Conservation (phyloP, 2,329 filamentous ascomycete genomes). For the Hirsutella rhossiliensis region DNA sequence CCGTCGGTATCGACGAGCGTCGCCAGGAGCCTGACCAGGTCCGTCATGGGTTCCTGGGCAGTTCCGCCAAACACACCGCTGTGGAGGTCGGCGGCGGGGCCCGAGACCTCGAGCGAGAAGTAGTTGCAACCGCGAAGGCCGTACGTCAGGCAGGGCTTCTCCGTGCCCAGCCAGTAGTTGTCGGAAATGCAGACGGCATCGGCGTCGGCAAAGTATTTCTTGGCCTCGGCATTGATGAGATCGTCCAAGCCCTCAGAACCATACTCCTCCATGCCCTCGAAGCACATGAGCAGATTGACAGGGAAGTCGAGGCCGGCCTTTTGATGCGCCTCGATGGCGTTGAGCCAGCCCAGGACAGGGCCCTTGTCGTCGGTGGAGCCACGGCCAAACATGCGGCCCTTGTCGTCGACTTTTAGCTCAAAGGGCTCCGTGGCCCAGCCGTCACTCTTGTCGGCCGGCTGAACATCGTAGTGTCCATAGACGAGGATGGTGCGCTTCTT, state of each 20-base stretch:
- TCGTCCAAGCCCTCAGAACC: constrained; percentile 94
- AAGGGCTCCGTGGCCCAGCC: constrained; percentile 96
- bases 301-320: constrained; percentile 90
- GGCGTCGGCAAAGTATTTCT: constrained; percentile 88
- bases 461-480: constrained; percentile 98
- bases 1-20: constrained; percentile 81
- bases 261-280: constrained; percentile 99
- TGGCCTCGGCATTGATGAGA: constrained; percentile 81
- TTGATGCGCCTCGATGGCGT: constrained; percentile 95
- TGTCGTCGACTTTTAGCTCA: constrained; percentile 72
- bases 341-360: constrained; percentile 92
- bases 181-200: constrained; percentile 98
- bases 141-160: constrained; percentile 97
- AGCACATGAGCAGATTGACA: constrained; percentile 98
- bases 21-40: constrained; percentile 71
- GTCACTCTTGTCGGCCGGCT: constrained; percentile 85
- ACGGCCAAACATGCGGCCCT: constrained; percentile 91
- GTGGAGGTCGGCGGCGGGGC: constrained; percentile 87
- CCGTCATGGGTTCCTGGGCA: constrained; percentile 97
- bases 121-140: constrained; percentile 96
- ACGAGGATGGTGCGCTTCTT: constrained; percentile 92
- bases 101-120: constrained; percentile 84
- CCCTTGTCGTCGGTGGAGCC: constrained; percentile 97
- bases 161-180: constrained; percentile 99
- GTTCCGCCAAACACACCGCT: constrained; percentile 95